Conservation (phyloP, 2,329 filamentous ascomycete species). For the Aspergillus jensenii region DNA sequence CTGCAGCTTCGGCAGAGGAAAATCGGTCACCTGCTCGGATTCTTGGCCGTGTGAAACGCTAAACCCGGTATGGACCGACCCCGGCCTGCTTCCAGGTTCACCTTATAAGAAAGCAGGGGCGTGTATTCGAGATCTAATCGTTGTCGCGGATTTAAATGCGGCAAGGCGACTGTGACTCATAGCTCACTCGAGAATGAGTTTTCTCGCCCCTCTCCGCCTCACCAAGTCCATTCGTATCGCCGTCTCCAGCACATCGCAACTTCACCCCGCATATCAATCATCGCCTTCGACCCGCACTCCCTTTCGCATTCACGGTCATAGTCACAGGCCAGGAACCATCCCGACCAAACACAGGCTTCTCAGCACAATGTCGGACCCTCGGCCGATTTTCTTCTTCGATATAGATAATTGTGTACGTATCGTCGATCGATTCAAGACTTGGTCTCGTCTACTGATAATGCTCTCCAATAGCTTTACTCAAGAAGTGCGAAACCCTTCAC, state of each 20-base stretch:
- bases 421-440: neutral
- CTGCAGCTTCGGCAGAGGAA: conserved; percentile 10
- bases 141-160: neutral
- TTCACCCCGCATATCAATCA: neutral
- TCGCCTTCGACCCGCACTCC: conserved; percentile 1
- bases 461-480: conserved; percentile 66
- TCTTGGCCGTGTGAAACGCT: conserved; percentile 14
- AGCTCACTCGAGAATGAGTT: neutral
- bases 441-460: conserved; percentile 13
- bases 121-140: neutral
- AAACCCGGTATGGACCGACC: conserved; percentile 14
- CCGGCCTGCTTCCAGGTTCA: neutral
- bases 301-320: conserved; percentile 11
- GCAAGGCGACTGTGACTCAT: conserved; percentile 1
- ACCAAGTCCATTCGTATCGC: neutral
- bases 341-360: conserved; percentile 5
- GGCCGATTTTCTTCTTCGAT: conserved; percentile 74
- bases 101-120: neutral
- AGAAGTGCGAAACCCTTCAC: conserved; percentile 61
- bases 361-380: conserved; percentile 32
- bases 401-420: conserved; percentile 87
- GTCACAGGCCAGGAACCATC: conserved; percentile 24
- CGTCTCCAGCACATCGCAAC: neutral
- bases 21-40: conserved; percentile 3
- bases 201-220: neutral